Base-by-base conservation (phyloP, 179 eudicot species). In the Pouteria campechiana region DNA sequence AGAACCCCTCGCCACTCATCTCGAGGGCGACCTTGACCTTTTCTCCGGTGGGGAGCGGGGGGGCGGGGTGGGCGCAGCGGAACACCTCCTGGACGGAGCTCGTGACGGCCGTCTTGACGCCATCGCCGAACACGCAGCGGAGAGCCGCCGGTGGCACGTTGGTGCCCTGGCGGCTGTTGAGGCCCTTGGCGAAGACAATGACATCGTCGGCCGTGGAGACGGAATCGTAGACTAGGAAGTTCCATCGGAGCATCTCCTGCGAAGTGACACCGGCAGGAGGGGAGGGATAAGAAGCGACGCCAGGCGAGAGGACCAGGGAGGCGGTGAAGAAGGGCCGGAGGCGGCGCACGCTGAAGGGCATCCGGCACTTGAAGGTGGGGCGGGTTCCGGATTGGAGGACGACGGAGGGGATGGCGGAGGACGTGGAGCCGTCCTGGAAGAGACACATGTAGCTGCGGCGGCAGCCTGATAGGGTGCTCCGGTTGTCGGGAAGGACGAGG, bases 61-160 rank as follows among this genome's bases (percentile, higher is more conserved):
- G 2, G 19, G 29, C 1, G 2, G 90, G 90, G 1, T 51, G 66
- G 4, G 34, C 24, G 31, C 94, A 84, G 0, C 94, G 79, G 67
- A 84, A 74, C 0, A 84, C 83, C 38, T 84, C 94, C 25, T 76
- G 90, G 11, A 74, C 86, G 55, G 70, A 5, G 1, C 86, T 72
- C 29, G 18, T 67, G 10, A 74, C 65, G 31, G 55, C 78, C 56
- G 55, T 52, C 17, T 6, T 12, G 1, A 7, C 38, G 54, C 46
- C 72, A 25, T 70, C 74, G 4, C 79, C 75, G 36, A 84, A 81
- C 0, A 77, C 54, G 44, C 94, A 84, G 2, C 45, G 44, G 46
- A 84, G 59, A 30, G 74, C 78, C 12, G 41, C 38, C 14, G 83
- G 61, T 0, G 47, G 27, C 5, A 78, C 61, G 55, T 62, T 67